Base-by-base conservation (phyloP, 768 basidiomycete species). In the Holtermanniella nyarrowii region DNA sequence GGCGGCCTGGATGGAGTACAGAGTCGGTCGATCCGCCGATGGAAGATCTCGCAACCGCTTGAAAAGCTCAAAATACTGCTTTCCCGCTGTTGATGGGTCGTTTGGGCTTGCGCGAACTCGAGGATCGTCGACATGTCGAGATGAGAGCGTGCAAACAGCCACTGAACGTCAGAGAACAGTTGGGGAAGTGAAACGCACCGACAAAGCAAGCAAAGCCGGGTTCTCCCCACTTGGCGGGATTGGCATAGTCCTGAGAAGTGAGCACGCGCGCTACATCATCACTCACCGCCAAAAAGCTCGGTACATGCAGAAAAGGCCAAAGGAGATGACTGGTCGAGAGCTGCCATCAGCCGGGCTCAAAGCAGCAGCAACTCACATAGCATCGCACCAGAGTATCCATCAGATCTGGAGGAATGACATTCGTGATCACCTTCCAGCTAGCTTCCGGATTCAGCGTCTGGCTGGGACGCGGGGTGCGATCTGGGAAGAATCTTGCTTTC, bases 131-230 rank as follows among this genome's bases (percentile, higher is more conserved):
- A 90, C 84, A 69, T 95, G 90, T 40, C 90, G 79, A 2, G 88
- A 91, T 0, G 88, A 84, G 4, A 95, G 77, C 58, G 88, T 91
- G 66, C 89, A 93, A 26, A 91, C 77, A 1, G 88, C 80, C n/a
- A 93, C 87, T 48, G 24, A 4, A 21, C 7, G 31, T 5, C 12
- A 37, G 26, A 18, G 13, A 5, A 11, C 11, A 18, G 22, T 44
- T 44, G 24, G 23, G 10, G 12, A 26, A 7, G 37, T 16, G 21
- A 37, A 11, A 37, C 46, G 26, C 14, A 48, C 46, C 46, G 55
- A 93, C 86, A 66, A 91, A 90, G 10, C 88, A 83, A 39, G 86
- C 88, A 63, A 95, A 95, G 7, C 90, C 90, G 5, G 90, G 87
- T 72, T 91, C 88, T 46, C 84, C 86, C 89, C 90, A 93, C 76